Percentiles rank a stretch among this genome's conserved stretches.
Conservation (phyloP, 345 rosid genomes). For the Acer campestre region DNA sequence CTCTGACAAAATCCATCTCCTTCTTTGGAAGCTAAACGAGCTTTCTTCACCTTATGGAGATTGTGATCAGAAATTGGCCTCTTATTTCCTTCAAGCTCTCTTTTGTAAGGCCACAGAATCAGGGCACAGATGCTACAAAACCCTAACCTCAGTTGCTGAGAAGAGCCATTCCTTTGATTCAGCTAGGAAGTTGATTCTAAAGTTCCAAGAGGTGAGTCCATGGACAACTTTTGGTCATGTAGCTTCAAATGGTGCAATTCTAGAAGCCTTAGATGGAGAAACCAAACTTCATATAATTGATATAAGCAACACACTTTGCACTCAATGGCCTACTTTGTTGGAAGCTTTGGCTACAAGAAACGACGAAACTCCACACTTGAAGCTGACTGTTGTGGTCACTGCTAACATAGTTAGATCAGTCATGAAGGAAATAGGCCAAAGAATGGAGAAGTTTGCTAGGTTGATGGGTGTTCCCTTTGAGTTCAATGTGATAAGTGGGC, state of each 20-base stretch:
- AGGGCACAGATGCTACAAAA: slow-evolving; percentile 62
- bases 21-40: slow-evolving; percentile 78
- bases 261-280: slow-evolving; percentile 74
- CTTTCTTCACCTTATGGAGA: slow-evolving; percentile 80
- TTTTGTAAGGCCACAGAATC: slow-evolving; percentile 72
- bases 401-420: slow-evolving; percentile 45
- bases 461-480: slow-evolving; percentile 84
- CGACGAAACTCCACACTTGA: slow-evolving; percentile 69
- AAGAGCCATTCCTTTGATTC: slow-evolving; percentile 62
- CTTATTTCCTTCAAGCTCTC: slow-evolving; percentile 73
- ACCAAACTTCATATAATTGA: slow-evolving; percentile 68
- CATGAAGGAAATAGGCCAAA: slow-evolving; percentile 68
- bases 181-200: slow-evolving; percentile 62
- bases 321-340: slow-evolving; percentile 83
- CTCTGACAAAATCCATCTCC: slow-evolving; percentile 63
- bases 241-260: slow-evolving; percentile 74
- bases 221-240: slow-evolving; percentile 87
- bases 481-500: slow-evolving; percentile 49
- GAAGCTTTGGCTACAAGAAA: slow-evolving; percentile 71
- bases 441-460: slow-evolving; percentile 84
- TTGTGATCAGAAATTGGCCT: slow-evolving; percentile 69
- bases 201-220: slow-evolving; percentile 84
- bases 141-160: slow-evolving; percentile 64
- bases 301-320: slow-evolving; percentile 78
- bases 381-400: slow-evolving; percentile 68